Percentiles rank a stretch among this genome's conserved stretches.
Conservation (phyloP, 768 basidiomycete genomes). For the Lentinula guzmanii region DNA sequence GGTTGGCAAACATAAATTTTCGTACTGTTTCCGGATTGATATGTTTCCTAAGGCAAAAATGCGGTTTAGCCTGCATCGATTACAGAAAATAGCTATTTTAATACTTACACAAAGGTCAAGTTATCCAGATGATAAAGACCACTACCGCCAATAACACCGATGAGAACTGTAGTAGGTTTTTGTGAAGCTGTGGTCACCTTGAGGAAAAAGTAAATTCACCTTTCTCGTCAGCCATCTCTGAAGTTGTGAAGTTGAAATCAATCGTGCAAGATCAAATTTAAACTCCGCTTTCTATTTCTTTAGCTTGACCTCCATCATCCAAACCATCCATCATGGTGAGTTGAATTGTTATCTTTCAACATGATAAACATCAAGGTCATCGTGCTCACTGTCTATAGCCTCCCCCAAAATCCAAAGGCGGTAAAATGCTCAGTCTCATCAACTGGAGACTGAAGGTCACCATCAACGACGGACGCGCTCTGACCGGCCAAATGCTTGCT, state of each 20-base stretch:
- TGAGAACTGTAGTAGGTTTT: slow-evolving; percentile 45
- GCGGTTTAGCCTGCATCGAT: neutral
- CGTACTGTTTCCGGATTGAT: slow-evolving; percentile 80
- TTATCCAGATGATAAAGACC: slow-evolving; percentile 93
- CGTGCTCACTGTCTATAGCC: slow-evolving; percentile 31
- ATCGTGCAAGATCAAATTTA: neutral
- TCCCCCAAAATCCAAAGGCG: slow-evolving; percentile 95
- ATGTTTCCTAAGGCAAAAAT: slow-evolving; percentile 42
- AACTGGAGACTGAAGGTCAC: slow-evolving; percentile 98
- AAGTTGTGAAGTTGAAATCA: neutral
- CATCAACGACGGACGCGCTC: slow-evolving; percentile 92
- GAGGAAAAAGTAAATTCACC: neutral
- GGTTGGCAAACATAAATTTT: neutral
- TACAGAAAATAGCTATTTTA: neutral
- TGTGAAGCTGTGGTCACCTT: neutral
- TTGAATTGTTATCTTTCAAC: neutral
- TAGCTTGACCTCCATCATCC: neutral
- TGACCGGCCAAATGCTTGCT: slow-evolving; percentile 98
- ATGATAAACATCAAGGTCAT: neutral
- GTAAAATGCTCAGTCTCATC: slow-evolving; percentile 96
- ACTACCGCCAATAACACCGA: slow-evolving; percentile 89
- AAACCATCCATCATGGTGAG: slow-evolving; percentile 7
- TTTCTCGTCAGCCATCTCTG: slow-evolving; percentile 3
- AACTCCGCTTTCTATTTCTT: neutral
- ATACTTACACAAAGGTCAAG: slow-evolving; percentile 74